phyloP scores from a whole-genome alignment of 1,284 basidiomycete genomes.

The Coriolopsis trogii region DNA sequence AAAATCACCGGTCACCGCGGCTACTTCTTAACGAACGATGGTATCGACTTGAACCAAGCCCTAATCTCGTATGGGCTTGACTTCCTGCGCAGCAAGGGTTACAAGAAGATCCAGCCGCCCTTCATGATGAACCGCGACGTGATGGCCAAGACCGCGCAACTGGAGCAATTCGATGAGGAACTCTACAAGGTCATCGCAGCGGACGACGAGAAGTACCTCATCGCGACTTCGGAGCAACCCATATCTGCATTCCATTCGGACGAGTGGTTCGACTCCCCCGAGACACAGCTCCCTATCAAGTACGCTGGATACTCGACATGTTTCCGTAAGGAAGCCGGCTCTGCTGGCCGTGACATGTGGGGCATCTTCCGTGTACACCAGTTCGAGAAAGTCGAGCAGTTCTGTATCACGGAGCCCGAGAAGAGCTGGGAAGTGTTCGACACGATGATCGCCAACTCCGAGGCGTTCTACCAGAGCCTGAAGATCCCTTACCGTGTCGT shows the following conservation, averaged over 20 bases:
- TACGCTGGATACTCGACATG: conserved; percentile 92
- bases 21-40: conserved; percentile 95
- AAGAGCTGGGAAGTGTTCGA: conserved; percentile 96
- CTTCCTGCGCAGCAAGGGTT: conserved; percentile 82
- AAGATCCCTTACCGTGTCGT: conserved; percentile 91
- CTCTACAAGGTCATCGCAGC: conserved; percentile 93
- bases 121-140: conserved; percentile 99
- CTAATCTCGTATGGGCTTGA: conserved; percentile 95
- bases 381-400: conserved; percentile 99
- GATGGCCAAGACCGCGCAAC: conserved; percentile 97
- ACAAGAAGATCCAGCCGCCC: conserved; percentile 96
- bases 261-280: conserved; percentile 96
- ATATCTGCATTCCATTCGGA: conserved; percentile 95
- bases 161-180: conserved; percentile 98
- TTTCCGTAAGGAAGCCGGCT: conserved; percentile 98
- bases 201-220: conserved; percentile 98
- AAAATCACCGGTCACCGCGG: conserved; percentile 97
- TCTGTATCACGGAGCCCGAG: conserved; percentile 92
- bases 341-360: conserved; percentile 98
- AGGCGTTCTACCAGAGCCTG: conserved; percentile 96
- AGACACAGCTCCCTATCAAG: conserved; percentile 87
- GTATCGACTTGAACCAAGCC: conserved; percentile 97
- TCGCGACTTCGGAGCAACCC: conserved; percentile 98
- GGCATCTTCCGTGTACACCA: conserved; percentile 99
- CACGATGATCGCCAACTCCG: conserved; percentile 86